Evolutionary conservation across 2,329 filamentous ascomycete species (phyloP).

Genomic region (Trichoderma semiorbis): DNA sequence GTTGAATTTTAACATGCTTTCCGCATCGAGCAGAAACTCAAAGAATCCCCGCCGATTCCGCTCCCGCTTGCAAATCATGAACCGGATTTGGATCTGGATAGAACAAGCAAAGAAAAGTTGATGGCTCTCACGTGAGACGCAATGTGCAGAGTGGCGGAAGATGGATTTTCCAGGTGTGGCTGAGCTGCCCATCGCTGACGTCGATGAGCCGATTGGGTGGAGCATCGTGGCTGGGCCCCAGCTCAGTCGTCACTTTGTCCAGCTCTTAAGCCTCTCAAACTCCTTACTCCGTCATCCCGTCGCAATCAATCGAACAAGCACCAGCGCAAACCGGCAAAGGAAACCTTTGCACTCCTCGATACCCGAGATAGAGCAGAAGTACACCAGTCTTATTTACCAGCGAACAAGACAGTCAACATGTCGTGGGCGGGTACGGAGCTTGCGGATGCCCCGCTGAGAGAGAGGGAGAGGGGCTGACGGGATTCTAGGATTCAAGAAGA

Average conservation of each 20-base stretch:
- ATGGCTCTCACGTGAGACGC: slow-evolving; percentile 30
- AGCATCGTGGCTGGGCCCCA: slow-evolving; percentile 32
- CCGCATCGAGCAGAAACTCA: slow-evolving; percentile 19
- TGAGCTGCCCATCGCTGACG: slow-evolving; percentile 23
- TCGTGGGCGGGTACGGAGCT: slow-evolving; percentile 63
- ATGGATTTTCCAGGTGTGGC: slow-evolving; percentile 17
- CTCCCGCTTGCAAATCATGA: slow-evolving; percentile 1
- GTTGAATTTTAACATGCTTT: slow-evolving; percentile 31
- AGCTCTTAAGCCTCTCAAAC: slow-evolving; percentile 15
- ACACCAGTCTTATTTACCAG: slow-evolving; percentile 5
- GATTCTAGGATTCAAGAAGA: slow-evolving; percentile 62
- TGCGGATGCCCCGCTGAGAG: slow-evolving; percentile 26
- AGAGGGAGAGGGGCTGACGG: slow-evolving; percentile 30
- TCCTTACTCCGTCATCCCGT: slow-evolving; percentile 25
- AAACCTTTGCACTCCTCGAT: not conserved
- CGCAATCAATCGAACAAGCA: slow-evolving; percentile 21
- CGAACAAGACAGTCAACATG: slow-evolving; percentile 44
- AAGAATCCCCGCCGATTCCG: slow-evolving; percentile 4
- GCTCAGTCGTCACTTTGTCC: slow-evolving; percentile 21
- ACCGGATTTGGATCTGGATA: not conserved
- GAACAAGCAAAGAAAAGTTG: slow-evolving; percentile 16
- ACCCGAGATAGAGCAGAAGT: not conserved
- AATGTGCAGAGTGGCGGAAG: not conserved
- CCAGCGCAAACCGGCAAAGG: slow-evolving; percentile 2
- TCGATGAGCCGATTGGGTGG: slow-evolving; percentile 30